Conservation (phyloP, 257 asterid species). For the Solanum pinnatisectum region DNA sequence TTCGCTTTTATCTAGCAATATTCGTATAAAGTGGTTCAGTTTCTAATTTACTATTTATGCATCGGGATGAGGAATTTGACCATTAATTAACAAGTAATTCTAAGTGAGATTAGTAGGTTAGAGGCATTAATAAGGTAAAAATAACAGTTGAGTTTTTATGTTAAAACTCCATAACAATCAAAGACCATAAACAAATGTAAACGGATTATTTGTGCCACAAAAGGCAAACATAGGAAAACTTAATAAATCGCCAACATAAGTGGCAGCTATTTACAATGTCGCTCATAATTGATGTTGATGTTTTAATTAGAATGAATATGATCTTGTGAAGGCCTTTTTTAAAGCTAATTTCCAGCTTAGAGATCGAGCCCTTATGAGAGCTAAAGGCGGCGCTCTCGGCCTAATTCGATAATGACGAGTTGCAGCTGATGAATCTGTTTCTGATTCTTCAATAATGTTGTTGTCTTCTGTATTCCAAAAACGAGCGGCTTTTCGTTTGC, state of each 20-base stretch:
- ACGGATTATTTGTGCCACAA: background rate
- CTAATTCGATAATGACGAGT: background rate
- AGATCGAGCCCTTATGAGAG: constrained; percentile 36
- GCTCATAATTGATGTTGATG: background rate
- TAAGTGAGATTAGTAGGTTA: background rate
- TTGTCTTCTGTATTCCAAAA: constrained; percentile 55
- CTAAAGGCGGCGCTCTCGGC: constrained; percentile 15
- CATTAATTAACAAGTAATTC: background rate
- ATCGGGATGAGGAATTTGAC: background rate
- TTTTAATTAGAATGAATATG: constrained; percentile 33
- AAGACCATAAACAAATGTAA: background rate
- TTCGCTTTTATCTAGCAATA: background rate
- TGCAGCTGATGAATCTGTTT: background rate
- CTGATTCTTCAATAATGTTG: background rate
- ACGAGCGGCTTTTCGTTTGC: constrained; percentile 58
- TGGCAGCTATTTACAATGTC: background rate
- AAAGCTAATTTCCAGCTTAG: constrained; percentile 36
- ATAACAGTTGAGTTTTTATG: background rate
- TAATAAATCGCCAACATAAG: background rate
- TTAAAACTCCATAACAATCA: background rate
- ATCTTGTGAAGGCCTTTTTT: constrained; percentile 48
- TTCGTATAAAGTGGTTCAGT: background rate
- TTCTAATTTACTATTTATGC: background rate
- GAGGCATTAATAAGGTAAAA: background rate
- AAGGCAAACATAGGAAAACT: background rate